These are phyloP conservation scores for Aspergillus spinulosporus DNA, from an alignment of 2,329 filamentous ascomycete species.

Conservation along the genomic window DNA sequence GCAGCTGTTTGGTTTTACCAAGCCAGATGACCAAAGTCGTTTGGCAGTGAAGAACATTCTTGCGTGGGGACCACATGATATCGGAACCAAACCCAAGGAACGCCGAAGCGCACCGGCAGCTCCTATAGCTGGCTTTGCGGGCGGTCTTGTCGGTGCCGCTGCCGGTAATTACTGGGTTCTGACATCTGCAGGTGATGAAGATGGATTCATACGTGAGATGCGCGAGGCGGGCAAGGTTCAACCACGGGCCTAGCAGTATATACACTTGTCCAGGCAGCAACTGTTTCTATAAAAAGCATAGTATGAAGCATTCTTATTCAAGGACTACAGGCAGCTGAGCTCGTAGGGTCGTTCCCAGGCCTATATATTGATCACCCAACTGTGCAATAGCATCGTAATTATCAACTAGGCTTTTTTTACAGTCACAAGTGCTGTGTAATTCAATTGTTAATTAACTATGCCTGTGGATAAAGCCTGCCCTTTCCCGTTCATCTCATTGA, in stretches of 20 bases:
- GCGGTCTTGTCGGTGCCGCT: constrained; percentile 37
- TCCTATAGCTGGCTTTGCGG: constrained; percentile 36
- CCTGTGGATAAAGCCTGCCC: no score
- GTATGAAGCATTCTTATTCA: constrained; percentile 3
- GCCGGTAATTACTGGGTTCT: constrained; percentile 46
- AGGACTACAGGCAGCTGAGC: background rate
- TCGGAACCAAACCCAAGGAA: constrained; percentile 35
- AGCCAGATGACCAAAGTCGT: constrained; percentile 40
- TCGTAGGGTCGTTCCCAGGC: no score
- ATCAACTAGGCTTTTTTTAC: no score
- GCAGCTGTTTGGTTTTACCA: constrained; percentile 43
- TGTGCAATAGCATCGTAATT: no score
- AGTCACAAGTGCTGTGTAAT: no score
- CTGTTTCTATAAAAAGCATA: background rate
- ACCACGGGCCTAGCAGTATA: background rate
- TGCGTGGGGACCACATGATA: constrained; percentile 39
- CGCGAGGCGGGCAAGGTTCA: constrained; percentile 46
- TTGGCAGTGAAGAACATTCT: constrained; percentile 35
- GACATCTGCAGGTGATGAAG: constrained; percentile 40
- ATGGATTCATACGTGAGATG: constrained; percentile 45
- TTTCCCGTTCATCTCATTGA: no score
- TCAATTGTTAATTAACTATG: no score
- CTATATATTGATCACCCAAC: no score
- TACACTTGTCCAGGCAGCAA: background rate
- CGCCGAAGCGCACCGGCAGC: constrained; percentile 38